A percentile compares a stretch with the other conserved stretches of the same genome.
Conservation (phyloP, 129 eudicot genomes). For the Flaveria linearis region DNA sequence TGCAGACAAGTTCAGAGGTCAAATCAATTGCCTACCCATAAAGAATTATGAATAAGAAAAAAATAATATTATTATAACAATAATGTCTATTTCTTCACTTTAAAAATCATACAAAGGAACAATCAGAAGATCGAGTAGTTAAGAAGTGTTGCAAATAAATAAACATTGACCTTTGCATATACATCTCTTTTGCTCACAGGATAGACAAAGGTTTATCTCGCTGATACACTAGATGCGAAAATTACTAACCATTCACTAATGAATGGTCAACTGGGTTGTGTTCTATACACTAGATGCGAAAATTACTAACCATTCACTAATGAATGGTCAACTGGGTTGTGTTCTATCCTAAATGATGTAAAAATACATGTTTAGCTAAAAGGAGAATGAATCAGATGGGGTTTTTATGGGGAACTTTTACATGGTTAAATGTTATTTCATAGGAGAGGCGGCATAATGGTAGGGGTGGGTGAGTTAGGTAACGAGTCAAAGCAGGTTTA, state of each 20-base stretch:
- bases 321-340: neutral
- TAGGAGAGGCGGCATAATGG: neutral
- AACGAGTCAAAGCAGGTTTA: neutral
- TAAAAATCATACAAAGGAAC: neutral
- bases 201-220: neutral
- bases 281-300: neutral
- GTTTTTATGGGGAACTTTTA: neutral
- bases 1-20: slow-evolving; percentile 76
- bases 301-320: neutral
- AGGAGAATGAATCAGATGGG: neutral
- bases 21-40: slow-evolving; percentile 61
- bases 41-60: slow-evolving; percentile 17
- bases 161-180: slow-evolving; percentile 5
- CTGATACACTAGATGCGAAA: neutral
- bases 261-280: neutral
- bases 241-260: neutral
- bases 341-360: neutral
- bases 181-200: slow-evolving; percentile 18
- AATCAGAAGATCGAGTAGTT: neutral
- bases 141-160: neutral
- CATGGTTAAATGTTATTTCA: neutral
- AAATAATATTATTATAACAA: slow-evolving; percentile 1
- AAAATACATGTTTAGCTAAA: neutral
- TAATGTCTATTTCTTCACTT: slow-evolving; percentile 11
- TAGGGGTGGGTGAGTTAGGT: neutral